These are phyloP conservation scores for Fusarium circinatum DNA, from an alignment of 2,329 filamentous ascomycete species.

Conservation along the genomic window DNA sequence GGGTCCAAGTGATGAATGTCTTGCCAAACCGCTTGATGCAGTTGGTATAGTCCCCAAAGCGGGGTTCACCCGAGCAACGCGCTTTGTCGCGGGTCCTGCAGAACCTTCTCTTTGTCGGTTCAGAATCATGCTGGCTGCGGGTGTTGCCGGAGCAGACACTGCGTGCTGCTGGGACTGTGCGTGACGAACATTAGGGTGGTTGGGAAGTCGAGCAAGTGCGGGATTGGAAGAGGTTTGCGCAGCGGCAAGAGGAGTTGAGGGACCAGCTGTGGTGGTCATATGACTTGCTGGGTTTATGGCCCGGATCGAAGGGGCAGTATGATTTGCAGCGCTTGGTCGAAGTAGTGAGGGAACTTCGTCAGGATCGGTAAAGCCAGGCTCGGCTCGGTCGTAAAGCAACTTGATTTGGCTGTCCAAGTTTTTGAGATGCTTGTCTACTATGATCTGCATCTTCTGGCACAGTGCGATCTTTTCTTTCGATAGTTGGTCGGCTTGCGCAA, in stretches of 20 bases:
- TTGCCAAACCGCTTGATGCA: slow-evolving; percentile 67
- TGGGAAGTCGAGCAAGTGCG: slow-evolving; percentile 55
- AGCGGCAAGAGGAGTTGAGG: slow-evolving; percentile 42
- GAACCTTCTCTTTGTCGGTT: slow-evolving; percentile 68
- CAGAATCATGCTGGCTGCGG: slow-evolving; percentile 69
- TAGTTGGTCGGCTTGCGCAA: slow-evolving; percentile 73
- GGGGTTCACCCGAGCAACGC: slow-evolving; percentile 60
- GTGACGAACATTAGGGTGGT: slow-evolving; percentile 59
- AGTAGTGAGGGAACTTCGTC: slow-evolving; percentile 72
- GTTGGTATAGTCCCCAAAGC: slow-evolving; percentile 59
- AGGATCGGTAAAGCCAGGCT: slow-evolving; percentile 70
- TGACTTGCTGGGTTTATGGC: slow-evolving; percentile 56
- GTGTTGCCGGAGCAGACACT: slow-evolving; percentile 68
- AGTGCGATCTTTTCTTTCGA: slow-evolving; percentile 80
- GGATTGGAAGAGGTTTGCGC: slow-evolving; percentile 52
- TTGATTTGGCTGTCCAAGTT: slow-evolving; percentile 73
- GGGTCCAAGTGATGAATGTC: slow-evolving; percentile 71
- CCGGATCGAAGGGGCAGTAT: slow-evolving; percentile 53
- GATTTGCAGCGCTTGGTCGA: slow-evolving; percentile 66
- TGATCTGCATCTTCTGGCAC: slow-evolving; percentile 69
- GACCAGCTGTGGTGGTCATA: slow-evolving; percentile 41
- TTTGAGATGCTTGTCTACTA: slow-evolving; percentile 71
- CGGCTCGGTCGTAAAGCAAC: slow-evolving; percentile 67
- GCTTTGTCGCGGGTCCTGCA: slow-evolving; percentile 67
- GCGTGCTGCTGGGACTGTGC: slow-evolving; percentile 62